phyloP scores from a whole-genome alignment of 1,284 basidiomycete genomes.

The Puccinia novopanici region DNA sequence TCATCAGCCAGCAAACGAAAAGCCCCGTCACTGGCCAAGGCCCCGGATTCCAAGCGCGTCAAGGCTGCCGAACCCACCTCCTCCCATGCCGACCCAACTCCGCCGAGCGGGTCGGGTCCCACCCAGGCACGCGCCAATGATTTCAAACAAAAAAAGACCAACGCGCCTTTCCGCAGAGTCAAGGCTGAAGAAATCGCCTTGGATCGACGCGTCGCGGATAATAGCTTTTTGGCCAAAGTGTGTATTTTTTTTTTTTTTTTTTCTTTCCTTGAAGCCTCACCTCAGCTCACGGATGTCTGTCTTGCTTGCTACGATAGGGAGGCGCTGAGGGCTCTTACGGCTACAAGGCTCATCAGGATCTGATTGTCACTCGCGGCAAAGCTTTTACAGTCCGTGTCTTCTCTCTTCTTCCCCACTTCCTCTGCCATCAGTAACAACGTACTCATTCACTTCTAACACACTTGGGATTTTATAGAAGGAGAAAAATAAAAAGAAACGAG shows the following conservation, averaged over 20 bases:
- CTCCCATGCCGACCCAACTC: not conserved
- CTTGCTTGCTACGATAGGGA: conserved; percentile 27
- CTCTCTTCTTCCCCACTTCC: not conserved
- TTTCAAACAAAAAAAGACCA: conserved; percentile 29
- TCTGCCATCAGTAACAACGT: not conserved
- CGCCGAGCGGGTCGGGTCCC: not conserved
- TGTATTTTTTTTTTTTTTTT: not conserved
- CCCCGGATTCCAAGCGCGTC: not conserved
- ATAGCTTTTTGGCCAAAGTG: conserved; percentile 51
- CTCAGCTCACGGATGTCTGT: not conserved
- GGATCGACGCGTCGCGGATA: conserved; percentile 42
- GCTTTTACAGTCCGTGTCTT: conserved; percentile 46
- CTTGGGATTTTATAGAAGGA: conserved; percentile 36
- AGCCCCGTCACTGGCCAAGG: conserved; percentile 2
- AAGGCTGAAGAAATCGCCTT: conserved; percentile 47
- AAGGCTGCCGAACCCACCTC: conserved; percentile 6
- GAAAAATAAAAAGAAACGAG: conserved; percentile 51
- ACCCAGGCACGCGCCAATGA: not conserved
- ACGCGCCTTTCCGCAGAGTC: conserved; percentile 45
- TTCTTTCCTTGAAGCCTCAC: conserved; percentile 6
- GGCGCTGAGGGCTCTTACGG: conserved; percentile 48
- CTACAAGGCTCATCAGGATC: conserved; percentile 48
- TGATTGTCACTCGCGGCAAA: conserved; percentile 50
- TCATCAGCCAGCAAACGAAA: conserved; percentile 21
- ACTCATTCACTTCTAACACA: not conserved